Conservation (phyloP, 305 asterid genomes). For the Withania somnifera region DNA sequence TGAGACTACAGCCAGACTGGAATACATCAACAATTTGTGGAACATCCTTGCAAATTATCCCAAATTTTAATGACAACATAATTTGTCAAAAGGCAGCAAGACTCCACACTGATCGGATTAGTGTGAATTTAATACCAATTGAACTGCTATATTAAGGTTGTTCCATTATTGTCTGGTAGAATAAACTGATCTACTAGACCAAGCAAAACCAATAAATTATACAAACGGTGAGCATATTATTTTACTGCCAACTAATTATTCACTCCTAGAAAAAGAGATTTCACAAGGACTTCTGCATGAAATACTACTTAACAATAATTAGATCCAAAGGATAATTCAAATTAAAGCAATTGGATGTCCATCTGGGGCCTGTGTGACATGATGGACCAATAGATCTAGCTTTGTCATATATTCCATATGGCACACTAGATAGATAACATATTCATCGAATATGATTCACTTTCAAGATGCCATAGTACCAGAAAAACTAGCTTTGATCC, state of each 20-base stretch:
- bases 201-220: background rate
- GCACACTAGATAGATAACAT: no score
- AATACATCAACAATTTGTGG: background rate
- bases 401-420: no score
- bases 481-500: background rate
- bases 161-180: background rate
- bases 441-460: background rate
- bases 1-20: background rate
- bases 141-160: background rate
- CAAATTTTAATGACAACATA: background rate
- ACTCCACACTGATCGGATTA: background rate
- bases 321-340: no score
- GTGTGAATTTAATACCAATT: background rate
- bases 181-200: background rate
- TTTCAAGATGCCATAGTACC: background rate
- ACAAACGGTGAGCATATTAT: background rate
- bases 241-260: background rate
- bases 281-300: background rate
- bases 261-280: background rate
- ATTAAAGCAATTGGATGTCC: no score
- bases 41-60: background rate
- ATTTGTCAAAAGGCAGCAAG: background rate
- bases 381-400: no score
- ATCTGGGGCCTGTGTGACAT: no score
- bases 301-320: background rate